Conservation (phyloP, 139 green algal genomes). For the Chlorella ohadii region DNA sequence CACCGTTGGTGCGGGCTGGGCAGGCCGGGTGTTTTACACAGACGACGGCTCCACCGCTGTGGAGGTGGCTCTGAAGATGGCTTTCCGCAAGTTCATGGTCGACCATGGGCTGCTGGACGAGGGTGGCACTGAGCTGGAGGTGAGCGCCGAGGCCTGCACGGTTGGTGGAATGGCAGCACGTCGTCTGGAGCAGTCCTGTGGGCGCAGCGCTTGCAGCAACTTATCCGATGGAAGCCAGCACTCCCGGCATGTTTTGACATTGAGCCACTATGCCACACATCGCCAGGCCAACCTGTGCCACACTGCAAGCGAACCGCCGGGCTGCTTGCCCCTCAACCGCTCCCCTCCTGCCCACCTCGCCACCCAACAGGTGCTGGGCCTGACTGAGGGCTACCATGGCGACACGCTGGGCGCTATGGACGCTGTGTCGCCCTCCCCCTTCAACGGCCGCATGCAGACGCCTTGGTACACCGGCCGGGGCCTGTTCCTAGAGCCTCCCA, state of each 20-base stretch:
- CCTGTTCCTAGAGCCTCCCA: conserved; percentile 85
- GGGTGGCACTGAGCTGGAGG: conserved; percentile 16
- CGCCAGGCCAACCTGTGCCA: no score
- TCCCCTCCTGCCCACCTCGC: no score
- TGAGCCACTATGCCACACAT: no score
- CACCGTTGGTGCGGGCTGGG: conserved; percentile 79
- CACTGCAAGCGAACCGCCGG: no score
- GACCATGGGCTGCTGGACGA: conserved; percentile 40
- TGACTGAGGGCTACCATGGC: conserved; percentile 94
- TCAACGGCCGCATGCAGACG: conserved; percentile 80
- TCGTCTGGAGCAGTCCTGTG: neutral
- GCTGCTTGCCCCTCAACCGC: no score
- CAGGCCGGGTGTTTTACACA: conserved; percentile 85
- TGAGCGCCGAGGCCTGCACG: neutral
- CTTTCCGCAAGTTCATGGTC: conserved; percentile 79
- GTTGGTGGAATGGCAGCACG: neutral
- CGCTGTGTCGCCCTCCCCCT: conserved; percentile 74
- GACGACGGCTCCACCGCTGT: conserved; percentile 94
- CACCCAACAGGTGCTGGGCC: conserved; percentile 77
- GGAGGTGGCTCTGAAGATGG: conserved; percentile 97
- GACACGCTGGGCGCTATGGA: conserved; percentile 97
- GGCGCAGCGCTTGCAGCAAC: no score
- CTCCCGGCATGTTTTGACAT: no score
- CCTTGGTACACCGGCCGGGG: conserved; percentile 82
- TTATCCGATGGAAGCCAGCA: no score